Conservation (phyloP, 257 asterid genomes). For the Rauvolfia tetraphylla region DNA sequence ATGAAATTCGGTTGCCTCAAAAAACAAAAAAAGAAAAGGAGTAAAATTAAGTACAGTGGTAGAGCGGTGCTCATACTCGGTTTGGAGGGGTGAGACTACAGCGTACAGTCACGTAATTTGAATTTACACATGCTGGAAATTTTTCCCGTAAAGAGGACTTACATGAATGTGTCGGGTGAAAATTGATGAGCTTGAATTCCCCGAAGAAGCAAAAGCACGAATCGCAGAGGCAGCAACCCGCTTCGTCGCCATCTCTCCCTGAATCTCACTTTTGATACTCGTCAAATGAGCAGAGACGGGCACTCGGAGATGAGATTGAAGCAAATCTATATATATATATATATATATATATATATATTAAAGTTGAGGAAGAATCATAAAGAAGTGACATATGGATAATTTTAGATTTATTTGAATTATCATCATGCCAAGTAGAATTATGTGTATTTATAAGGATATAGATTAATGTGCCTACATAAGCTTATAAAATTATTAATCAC, state of each 20-base stretch:
- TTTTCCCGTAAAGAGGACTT: conserved; percentile 7
- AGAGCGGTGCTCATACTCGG: background rate
- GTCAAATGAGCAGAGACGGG: background rate
- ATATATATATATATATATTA: no score
- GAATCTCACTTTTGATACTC: background rate
- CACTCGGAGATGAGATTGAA: background rate
- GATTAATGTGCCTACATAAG: no score
- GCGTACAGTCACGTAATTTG: background rate
- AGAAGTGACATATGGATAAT: no score
- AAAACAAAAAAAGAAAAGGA: no score
- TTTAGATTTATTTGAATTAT: no score
- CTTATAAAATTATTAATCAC: no score
- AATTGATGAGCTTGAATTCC: conserved; percentile 37
- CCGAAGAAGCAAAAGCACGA: conserved; percentile 54
- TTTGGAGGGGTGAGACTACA: background rate
- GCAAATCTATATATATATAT: no score
- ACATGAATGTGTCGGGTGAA: conserved; percentile 63
- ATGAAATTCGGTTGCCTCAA: background rate
- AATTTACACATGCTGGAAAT: background rate
- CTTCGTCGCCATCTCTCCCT: conserved; percentile 63
- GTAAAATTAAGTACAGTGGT: background rate
- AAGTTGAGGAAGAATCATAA: no score
- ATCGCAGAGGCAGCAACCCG: conserved; percentile 58
- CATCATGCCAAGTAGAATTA: no score
- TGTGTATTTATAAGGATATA: no score